Conservation (phyloP, 331 rosid species). For the Pyrus hybrid region DNA sequence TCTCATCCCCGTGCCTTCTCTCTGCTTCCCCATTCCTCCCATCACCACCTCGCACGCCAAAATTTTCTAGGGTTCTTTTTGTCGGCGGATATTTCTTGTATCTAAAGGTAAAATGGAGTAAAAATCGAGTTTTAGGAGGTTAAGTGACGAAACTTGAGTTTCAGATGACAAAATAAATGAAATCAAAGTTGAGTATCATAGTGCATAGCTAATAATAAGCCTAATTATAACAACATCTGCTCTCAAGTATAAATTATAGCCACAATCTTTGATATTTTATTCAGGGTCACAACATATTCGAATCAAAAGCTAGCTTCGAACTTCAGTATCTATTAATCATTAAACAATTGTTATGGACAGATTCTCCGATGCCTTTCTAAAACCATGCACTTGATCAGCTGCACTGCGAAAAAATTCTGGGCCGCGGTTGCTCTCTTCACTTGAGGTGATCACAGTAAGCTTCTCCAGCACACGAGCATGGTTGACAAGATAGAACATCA, state of each 20-base stretch:
- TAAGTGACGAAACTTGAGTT: too few relatives aligned
- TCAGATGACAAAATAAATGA: too few relatives aligned
- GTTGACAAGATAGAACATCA: neutral
- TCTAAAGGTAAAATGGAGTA: too few relatives aligned
- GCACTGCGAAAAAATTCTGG: neutral
- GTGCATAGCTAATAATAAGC: too few relatives aligned
- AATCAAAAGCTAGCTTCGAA: neutral
- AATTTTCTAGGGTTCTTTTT: too few relatives aligned
- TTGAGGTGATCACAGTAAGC: neutral
- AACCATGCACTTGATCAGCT: neutral
- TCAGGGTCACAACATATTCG: neutral
- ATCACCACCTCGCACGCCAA: too few relatives aligned
- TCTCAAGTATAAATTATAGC: neutral
- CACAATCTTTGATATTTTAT: neutral
- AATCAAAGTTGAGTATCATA: too few relatives aligned
- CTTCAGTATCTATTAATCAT: neutral
- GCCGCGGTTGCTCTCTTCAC: neutral
- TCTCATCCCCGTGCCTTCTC: too few relatives aligned
- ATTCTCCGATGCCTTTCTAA: neutral
- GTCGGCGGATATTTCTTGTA: too few relatives aligned
- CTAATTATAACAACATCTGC: too few relatives aligned
- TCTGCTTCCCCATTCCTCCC: too few relatives aligned
- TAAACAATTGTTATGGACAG: neutral
- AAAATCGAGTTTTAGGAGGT: too few relatives aligned
- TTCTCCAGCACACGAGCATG: slow-evolving; percentile 8